Conservation (phyloP, 2,329 filamentous ascomycete species). For the Talaromyces funiculosus region DNA sequence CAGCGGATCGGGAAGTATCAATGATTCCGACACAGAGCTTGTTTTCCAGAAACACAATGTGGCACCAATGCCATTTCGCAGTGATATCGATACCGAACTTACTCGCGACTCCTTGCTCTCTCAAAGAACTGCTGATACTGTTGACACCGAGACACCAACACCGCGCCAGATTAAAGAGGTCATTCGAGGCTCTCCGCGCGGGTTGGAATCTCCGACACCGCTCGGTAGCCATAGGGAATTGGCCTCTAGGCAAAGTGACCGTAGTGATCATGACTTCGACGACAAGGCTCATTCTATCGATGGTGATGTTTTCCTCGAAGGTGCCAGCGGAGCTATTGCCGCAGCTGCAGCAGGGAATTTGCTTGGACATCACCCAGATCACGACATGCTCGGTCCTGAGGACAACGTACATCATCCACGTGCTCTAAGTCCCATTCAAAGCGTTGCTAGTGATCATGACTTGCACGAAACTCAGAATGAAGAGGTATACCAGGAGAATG, state of each 20-base stretch:
- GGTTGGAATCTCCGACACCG: slow-evolving; percentile 52
- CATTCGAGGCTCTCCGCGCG: slow-evolving; percentile 50
- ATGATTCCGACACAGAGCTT: slow-evolving; percentile 55
- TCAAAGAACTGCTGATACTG: slow-evolving; percentile 60
- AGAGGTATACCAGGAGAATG: slow-evolving; percentile 55
- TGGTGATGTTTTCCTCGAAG: slow-evolving; percentile 22
- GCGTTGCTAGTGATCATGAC: slow-evolving; percentile 79
- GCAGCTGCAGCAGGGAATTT: slow-evolving; percentile 35
- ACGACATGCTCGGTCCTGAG: slow-evolving; percentile 44
- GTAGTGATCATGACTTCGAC: slow-evolving; percentile 23
- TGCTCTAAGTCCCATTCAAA: slow-evolving; percentile 82
- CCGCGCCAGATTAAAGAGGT: slow-evolving; percentile 59
- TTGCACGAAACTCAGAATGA: slow-evolving; percentile 59
- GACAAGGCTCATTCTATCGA: slow-evolving; percentile 28
- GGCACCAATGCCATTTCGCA: slow-evolving; percentile 82
- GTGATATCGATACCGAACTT: slow-evolving; percentile 78
- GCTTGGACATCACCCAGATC: slow-evolving; percentile 40
- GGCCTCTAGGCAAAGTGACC: slow-evolving; percentile 3
- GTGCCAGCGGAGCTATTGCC: slow-evolving; percentile 35
- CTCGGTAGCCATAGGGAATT: slow-evolving; percentile 41
- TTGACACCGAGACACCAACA: slow-evolving; percentile 60
- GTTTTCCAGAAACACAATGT: slow-evolving; percentile 53
- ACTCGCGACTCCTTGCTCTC: slow-evolving; percentile 84
- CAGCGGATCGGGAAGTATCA: slow-evolving; percentile 46
- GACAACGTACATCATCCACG: slow-evolving; percentile 55